Percentiles rank a stretch among this genome's conserved stretches.
Evolutionary conservation across 148 eudicot genomes (phyloP).

Genomic region (Limonium bicolor): DNA sequence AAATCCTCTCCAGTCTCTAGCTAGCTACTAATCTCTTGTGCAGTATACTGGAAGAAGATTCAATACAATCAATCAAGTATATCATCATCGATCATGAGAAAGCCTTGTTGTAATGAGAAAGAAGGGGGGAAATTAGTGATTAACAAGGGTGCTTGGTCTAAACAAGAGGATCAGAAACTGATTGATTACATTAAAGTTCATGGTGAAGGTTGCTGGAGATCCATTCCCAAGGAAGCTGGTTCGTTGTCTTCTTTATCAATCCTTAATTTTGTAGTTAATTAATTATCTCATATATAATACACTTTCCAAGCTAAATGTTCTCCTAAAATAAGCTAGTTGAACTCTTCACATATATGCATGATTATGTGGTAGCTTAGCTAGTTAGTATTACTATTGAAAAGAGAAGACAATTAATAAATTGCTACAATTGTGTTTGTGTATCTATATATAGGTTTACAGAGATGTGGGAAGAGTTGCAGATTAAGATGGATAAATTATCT

Average conservation of each 20-base stretch:
- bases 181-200: conserved; percentile 19
- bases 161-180: conserved; percentile 37
- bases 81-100: conserved; percentile 20
- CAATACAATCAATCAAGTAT: no score
- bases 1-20: no score
- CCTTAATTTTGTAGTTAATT: no score
- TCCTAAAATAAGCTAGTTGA: no score
- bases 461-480: conserved; percentile 33
- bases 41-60: no score
- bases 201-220: conserved; percentile 33
- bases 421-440: background rate
- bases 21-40: no score
- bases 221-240: conserved; percentile 34
- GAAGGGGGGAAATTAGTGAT: conserved; percentile 12
- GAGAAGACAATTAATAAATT: background rate
- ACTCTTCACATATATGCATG: no score
- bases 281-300: no score
- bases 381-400: no score
- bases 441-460: conserved; percentile 18
- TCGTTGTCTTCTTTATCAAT: background rate
- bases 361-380: no score
- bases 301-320: no score
- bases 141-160: conserved; percentile 32
- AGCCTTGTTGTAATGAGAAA: conserved; percentile 25
- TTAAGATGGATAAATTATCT: conserved; percentile 34